A percentile compares a stretch with the other conserved stretches of the same genome.
Conservation (phyloP, 2,329 filamentous ascomycete genomes). For the Neonectria ditissima region DNA sequence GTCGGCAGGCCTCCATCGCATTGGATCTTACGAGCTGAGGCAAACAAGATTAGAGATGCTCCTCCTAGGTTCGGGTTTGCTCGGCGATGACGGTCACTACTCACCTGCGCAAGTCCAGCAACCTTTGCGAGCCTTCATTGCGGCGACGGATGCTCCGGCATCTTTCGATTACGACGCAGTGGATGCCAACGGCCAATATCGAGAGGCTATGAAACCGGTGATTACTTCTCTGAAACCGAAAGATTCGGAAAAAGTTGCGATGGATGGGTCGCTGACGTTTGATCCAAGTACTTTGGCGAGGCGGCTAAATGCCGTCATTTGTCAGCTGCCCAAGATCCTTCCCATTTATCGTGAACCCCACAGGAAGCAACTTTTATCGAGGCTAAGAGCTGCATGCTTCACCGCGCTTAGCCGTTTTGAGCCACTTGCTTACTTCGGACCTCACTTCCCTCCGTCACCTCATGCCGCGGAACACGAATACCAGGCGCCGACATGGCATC, state of each 20-base stretch:
- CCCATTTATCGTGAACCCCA: conserved; percentile 6
- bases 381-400: not conserved
- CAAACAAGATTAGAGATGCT: conserved; percentile 7
- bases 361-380: conserved; percentile 33
- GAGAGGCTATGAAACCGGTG: not conserved
- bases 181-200: not conserved
- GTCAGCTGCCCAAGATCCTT: not conserved
- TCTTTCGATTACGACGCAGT: not conserved
- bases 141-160: not conserved
- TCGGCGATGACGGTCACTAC: conserved; percentile 1
- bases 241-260: conserved; percentile 24
- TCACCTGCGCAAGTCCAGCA: conserved; percentile 39
- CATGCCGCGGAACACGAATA: not conserved
- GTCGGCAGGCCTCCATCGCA: conserved; percentile 32
- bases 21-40: conserved; percentile 36
- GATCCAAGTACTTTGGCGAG: not conserved
- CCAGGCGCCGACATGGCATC: not conserved
- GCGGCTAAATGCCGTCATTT: not conserved
- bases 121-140: conserved; percentile 28
- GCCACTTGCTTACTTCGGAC: not conserved
- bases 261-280: conserved; percentile 3
- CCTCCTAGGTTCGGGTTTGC: too few relatives aligned
- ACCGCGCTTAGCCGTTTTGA: not conserved
- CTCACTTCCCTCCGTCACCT: not conserved
- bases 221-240: not conserved